Evolutionary conservation across 2,329 filamentous ascomycete genomes (phyloP).

Genomic region (Stachybotrys elegans): DNA sequence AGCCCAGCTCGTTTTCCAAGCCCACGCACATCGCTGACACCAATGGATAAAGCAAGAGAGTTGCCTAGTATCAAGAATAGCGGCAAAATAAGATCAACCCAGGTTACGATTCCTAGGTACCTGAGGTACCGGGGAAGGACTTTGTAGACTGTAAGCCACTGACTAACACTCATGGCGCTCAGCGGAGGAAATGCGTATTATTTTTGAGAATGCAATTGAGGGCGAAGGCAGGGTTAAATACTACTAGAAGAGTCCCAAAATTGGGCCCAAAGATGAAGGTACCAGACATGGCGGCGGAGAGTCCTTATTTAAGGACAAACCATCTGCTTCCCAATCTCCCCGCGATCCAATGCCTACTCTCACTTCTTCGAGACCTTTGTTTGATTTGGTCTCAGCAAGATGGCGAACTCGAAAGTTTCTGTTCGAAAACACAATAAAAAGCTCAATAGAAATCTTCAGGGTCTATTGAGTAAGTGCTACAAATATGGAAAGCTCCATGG

Average conservation of each 20-base stretch:
- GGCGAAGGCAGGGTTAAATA: not conserved
- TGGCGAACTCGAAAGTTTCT: not conserved
- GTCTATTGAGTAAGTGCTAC: not conserved
- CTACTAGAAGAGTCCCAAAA: not conserved
- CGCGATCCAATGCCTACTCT: not conserved
- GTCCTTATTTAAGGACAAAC: not conserved
- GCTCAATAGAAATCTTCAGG: slow-evolving; percentile 1
- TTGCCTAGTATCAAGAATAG: not conserved
- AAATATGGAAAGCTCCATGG: slow-evolving; percentile 1
- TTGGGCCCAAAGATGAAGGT: not conserved
- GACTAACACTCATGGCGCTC: not conserved
- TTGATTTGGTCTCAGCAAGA: not conserved
- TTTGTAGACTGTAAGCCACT: not conserved
- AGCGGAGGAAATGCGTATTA: not conserved
- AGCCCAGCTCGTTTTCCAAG: slow-evolving; percentile 1
- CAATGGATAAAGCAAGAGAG: not conserved
- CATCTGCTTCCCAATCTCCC: not conserved
- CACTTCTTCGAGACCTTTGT: not conserved
- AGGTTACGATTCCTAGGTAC: not conserved
- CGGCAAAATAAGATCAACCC: not conserved
- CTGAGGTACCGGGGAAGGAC: not conserved
- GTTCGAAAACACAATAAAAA: not conserved
- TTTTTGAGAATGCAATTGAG: not conserved
- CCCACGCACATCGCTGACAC: not conserved
- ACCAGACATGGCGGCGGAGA: not conserved